Base-by-base conservation (phyloP, 2,329 filamentous ascomycete genomes). In the Ilyonectria robusta region DNA sequence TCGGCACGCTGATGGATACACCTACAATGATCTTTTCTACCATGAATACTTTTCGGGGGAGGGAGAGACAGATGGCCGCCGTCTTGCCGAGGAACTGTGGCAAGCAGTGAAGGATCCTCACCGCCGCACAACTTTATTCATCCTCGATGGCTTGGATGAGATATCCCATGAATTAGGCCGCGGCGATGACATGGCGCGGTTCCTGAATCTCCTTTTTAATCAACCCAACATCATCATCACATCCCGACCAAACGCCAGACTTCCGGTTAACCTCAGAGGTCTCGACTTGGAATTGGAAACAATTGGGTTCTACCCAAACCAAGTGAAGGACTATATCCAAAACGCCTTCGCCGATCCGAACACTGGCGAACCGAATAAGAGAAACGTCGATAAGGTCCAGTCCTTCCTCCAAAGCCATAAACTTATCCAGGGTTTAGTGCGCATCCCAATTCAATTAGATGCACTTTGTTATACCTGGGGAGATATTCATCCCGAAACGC, bases 91-190 rank as follows among this genome's bases (percentile, higher is more conserved):
- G 48, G 66, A 64, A 66, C 50, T 79, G 46, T 57, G 33, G 21
- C 33, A 65, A 21, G 51, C 51, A 54, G 59, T 69, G n/a, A 26
- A 46, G 7, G 42, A 33, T 11, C 31, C 40, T 6, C 59, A 58
- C 2, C 33, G 31, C 29, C 44, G n/a, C 17, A 74, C 59, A 57
- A 82, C 77, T 21, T 71, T 84, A 1, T 82, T 83, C 50, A 53
- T 84, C 13, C 77, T 85, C 11, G 83, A 85, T 69, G 83, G 83
- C 5, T 61, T 84, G 15, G 83, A 85, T 59, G 83, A 85, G 76
- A 70, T 84, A 11, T 76, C 72, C 1, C 53, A 74, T 47, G 70
- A 72, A 8, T 51, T 77, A 26, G 47, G 13, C 2, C 2, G 21
- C 1, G 35, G 65, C 10, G 9, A 55, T 35, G 35, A 71, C 5